Base-by-base conservation (phyloP, 2,329 filamentous ascomycete genomes). In the Ophiostoma ulmi region DNA sequence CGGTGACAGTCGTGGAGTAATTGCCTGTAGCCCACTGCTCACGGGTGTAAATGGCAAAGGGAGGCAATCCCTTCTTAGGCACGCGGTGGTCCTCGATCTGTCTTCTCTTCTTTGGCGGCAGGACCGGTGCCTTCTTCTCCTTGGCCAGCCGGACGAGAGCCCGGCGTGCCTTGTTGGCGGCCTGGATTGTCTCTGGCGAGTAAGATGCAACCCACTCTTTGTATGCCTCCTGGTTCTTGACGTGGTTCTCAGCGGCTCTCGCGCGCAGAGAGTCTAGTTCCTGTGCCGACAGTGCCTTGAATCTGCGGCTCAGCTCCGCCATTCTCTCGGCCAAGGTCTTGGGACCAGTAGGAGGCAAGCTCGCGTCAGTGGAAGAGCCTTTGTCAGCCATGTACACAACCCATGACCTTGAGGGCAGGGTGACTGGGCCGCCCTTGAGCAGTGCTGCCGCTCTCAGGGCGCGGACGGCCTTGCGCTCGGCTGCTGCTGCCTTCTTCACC, bases 171-270 rank as follows among this genome's bases (percentile, higher is more conserved):
- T 72, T 73, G 79, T 86, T 87, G 72, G 86, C 85, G 2, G 77
- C 72, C 67, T 75, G 73, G 69, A 87, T 83, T 39, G 79, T 77
- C 68, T 77, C 75, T 3, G 79, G 77, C 3, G 81, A 76, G 74
- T 82, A 76, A 38, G 76, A 78, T 72, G 82, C 78, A n/a, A 87
- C 76, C 85, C 86, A 88, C 20, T 79, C 77, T 77, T 82, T 80
- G 75, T 79, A 79, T 22, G 76, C 74, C 10, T 76, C 79, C 10
- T 77, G 74, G 75, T 85, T 85, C 74, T 74, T 72, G 26, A 75
- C 73, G 67, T 77, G 78, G 78, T 87, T 86, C 73, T 80, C 73
- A 1, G 76, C 70, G 38, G 77, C 79, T 14, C 55, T 75, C 31
- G 76, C 74, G n/a, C 76, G 58, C 36, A 85, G 77, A 58, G 74